These are phyloP conservation scores for Juglanconis sp. DNA, from an alignment of 2,329 filamentous ascomycete species.

Conservation along the genomic window DNA sequence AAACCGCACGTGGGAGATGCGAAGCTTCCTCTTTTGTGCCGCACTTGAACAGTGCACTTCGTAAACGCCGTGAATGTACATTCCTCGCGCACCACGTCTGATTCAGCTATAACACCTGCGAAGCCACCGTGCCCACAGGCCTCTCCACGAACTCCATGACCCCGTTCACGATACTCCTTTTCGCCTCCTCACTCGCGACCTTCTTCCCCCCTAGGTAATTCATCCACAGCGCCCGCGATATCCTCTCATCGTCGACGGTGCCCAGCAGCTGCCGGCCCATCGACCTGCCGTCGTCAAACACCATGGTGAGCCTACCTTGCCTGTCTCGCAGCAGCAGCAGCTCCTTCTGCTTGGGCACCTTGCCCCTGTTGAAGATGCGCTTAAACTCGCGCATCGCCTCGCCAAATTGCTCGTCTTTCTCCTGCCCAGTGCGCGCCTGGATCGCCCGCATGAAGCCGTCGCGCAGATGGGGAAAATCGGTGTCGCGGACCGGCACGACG, in stretches of 20 bases:
- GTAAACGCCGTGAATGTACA: no score
- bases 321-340: conserved; percentile 68
- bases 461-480: conserved; percentile 87
- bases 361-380: conserved; percentile 73
- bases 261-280: conserved; percentile 59
- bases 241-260: conserved; percentile 70
- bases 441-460: conserved; percentile 90
- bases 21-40: no score
- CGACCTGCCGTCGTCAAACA: conserved; percentile 57
- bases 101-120: conserved; percentile 59
- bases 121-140: conserved; percentile 81
- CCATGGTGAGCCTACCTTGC: conserved; percentile 63
- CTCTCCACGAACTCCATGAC: conserved; percentile 84
- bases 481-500: conserved; percentile 87
- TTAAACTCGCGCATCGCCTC: conserved; percentile 74
- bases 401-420: conserved; percentile 74
- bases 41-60: no score
- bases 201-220: conserved; percentile 84
- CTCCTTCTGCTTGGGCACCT: conserved; percentile 76
- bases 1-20: no score
- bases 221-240: conserved; percentile 81
- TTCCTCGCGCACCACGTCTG: not conserved
- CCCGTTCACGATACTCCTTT: conserved; percentile 80
- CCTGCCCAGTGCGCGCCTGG: conserved; percentile 60
- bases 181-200: conserved; percentile 79